These are phyloP conservation scores for Monosporascus ibericus DNA, from an alignment of 2,329 filamentous ascomycete genomes.

Conservation along the genomic window DNA sequence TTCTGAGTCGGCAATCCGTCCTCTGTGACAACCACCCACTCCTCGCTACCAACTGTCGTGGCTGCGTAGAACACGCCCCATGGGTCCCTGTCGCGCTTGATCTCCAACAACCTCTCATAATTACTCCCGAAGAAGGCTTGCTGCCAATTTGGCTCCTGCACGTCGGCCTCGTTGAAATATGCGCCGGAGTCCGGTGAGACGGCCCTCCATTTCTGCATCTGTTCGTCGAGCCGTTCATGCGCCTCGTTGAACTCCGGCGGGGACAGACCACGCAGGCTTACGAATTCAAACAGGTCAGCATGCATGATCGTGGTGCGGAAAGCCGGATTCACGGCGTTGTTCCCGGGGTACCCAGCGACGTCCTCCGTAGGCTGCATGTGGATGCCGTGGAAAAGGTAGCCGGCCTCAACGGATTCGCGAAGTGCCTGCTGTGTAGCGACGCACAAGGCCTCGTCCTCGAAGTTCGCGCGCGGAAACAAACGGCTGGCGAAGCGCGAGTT, in stretches of 20 bases:
- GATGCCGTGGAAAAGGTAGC: conserved; percentile 29
- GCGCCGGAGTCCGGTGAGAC: conserved; percentile 35
- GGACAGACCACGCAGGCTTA: conserved; percentile 12
- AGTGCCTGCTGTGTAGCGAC: conserved; percentile 23
- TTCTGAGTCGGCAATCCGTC: conserved; percentile 27
- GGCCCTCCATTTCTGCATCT: conserved; percentile 21
- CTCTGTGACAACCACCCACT: conserved; percentile 11
- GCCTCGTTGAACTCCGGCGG: conserved; percentile 14
- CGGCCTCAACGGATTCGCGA: conserved; percentile 30
- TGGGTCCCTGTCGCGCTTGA: conserved; percentile 40
- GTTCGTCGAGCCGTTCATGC: conserved; percentile 13
- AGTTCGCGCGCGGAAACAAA: conserved; percentile 24
- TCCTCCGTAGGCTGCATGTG: conserved; percentile 23
- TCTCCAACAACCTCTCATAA: conserved; percentile 31
- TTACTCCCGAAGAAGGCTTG: conserved; percentile 41
- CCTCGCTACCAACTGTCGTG: background rate
- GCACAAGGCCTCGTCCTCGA: conserved; percentile 18
- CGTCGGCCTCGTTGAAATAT: conserved; percentile 48
- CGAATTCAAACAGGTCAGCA: conserved; percentile 23
- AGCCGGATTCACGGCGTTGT: conserved; percentile 35
- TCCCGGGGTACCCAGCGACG: conserved; percentile 24
- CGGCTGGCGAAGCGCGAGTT: conserved; percentile 26
- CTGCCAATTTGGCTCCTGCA: conserved; percentile 39
- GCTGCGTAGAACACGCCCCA: conserved; percentile 1
- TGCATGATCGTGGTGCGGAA: conserved; percentile 33